Evolutionary conservation across 129 eudicot genomes (phyloP).

Genomic region (Cynara cardunculus): DNA sequence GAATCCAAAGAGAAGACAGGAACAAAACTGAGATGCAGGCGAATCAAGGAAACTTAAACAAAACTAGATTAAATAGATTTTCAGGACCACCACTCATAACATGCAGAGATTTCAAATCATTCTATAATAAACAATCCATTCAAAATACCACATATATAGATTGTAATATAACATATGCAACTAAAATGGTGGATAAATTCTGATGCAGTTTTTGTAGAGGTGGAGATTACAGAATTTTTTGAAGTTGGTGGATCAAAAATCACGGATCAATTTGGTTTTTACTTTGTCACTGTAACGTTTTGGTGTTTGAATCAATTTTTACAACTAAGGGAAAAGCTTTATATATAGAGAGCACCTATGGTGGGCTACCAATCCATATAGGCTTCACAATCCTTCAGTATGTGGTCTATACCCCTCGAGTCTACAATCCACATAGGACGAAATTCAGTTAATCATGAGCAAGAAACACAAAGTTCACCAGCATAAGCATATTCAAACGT

Average conservation of each 20-base stretch:
- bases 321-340: neutral
- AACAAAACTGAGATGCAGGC: neutral
- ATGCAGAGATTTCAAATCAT: neutral
- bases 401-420: neutral
- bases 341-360: neutral
- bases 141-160: neutral
- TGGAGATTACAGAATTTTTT: neutral
- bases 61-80: neutral
- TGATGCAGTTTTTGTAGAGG: neutral
- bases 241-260: neutral
- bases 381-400: neutral
- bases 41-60: neutral
- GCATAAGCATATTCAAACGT: neutral
- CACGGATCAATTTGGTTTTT: neutral
- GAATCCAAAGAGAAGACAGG: neutral
- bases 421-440: neutral
- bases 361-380: neutral
- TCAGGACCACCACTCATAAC: neutral
- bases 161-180: slow-evolving; percentile 5
- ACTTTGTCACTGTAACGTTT: neutral
- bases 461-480: neutral
- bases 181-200: neutral
- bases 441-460: neutral
- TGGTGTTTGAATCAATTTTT: neutral
- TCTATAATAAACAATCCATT: neutral